Evolutionary conservation across 176 grass and related monocot genomes (phyloP).

Genomic region (Luzula sylvatica): DNA sequence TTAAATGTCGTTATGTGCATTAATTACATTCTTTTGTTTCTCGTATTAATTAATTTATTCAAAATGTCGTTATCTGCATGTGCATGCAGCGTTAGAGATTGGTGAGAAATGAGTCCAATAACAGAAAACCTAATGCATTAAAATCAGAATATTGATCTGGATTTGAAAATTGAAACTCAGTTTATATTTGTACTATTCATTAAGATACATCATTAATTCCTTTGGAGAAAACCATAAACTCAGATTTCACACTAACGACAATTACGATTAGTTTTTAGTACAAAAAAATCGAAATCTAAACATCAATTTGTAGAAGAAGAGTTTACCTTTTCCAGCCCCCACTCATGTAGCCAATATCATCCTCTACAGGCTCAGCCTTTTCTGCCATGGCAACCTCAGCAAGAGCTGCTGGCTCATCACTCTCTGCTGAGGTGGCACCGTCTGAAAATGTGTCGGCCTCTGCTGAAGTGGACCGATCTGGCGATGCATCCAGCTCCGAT

Average conservation of each 20-base stretch:
- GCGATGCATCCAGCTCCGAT: conserved; percentile 3
- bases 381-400: conserved; percentile 17
- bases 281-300: conserved; percentile 9
- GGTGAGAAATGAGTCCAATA: too few species aligned
- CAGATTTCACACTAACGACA: too few species aligned
- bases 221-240: not conserved
- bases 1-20: conserved; percentile 18
- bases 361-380: conserved; percentile 28
- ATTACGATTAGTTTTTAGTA: not conserved
- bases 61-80: too few species aligned
- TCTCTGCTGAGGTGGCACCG: conserved; percentile 4
- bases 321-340: conserved; percentile 83
- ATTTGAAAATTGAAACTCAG: too few species aligned
- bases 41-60: too few species aligned
- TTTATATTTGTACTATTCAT: too few species aligned
- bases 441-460: conserved; percentile 1
- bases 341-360: conserved; percentile 67
- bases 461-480: not conserved
- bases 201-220: too few species aligned
- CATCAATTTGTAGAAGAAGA: not conserved
- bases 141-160: too few species aligned
- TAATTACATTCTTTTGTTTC: too few species aligned
- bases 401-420: conserved; percentile 6
- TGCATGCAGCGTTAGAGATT: too few species aligned
- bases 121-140: too few species aligned